Conservation (phyloP, 2,329 filamentous ascomycete species). For the Neospermospora avenae region DNA sequence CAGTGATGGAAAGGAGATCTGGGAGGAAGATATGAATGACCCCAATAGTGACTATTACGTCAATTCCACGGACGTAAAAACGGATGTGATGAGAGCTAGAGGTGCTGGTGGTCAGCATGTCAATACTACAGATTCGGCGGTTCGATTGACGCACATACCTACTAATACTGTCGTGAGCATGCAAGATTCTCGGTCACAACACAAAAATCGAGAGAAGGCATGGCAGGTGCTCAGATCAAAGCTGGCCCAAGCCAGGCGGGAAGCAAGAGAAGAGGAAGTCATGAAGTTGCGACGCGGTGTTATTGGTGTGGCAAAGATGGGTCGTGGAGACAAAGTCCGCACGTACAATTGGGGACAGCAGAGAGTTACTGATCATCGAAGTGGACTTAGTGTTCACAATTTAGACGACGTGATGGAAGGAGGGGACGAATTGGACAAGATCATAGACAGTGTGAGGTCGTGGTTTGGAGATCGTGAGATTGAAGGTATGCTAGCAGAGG, state of each 20-base stretch:
- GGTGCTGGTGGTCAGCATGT: constrained; percentile 97
- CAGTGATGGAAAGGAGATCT: constrained; percentile 45
- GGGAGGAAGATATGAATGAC: constrained; percentile 66
- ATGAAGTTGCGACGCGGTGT: constrained; percentile 72
- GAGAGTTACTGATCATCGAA: constrained; percentile 70
- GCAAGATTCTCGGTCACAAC: constrained; percentile 89
- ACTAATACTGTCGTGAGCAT: constrained; percentile 85
- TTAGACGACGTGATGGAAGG: constrained; percentile 64
- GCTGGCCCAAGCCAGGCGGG: constrained; percentile 74
- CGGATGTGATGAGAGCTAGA: constrained; percentile 86
- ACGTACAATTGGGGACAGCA: constrained; percentile 72
- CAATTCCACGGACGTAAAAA: constrained; percentile 74
- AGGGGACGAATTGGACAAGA: constrained; percentile 56
- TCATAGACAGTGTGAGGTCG: constrained; percentile 65
- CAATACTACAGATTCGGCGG: constrained; percentile 95
- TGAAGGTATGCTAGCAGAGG: constrained; percentile 52
- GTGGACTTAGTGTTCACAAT: constrained; percentile 62
- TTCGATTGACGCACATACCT: constrained; percentile 86
- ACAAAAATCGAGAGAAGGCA: constrained; percentile 81
- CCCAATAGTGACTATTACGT: constrained; percentile 91
- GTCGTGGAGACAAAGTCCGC: constrained; percentile 85
- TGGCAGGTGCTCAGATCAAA: constrained; percentile 82
- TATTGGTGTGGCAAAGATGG: constrained; percentile 76
- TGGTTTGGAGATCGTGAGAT: constrained; percentile 68
- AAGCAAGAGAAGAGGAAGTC: constrained; percentile 80